Evolutionary conservation across 192 early-diverging fungal species (phyloP), one percentile per base, ranked within the genome.

Genomic region (Gamsiella multidivaricata): DNA sequence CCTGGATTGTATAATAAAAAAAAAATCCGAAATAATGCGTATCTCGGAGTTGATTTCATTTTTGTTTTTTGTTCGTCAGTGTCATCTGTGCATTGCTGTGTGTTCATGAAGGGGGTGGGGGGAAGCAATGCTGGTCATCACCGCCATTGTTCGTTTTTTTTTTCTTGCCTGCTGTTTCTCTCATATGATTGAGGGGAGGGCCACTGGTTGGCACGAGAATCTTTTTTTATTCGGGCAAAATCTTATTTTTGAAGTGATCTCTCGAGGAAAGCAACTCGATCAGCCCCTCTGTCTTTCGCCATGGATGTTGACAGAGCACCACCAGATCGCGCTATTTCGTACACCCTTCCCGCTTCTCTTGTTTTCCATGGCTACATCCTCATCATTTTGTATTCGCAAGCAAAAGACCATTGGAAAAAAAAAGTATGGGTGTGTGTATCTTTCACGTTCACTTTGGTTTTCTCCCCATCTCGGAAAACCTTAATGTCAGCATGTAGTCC

Each of bases 391-490:
- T n/a, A n/a, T n/a, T n/a, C n/a, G n/a, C n/a, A n/a, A n/a, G n/a
- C n/a, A n/a, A n/a, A n/a, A n/a, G n/a, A n/a, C n/a, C n/a, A n/a
- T n/a, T n/a, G n/a, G n/a, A n/a, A n/a, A n/a, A n/a, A n/a, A n/a
- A n/a, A n/a, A n/a, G n/a, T n/a, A n/a, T n/a, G n/a, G n/a, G n/a
- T n/a, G n/a, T n/a, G n/a, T n/a, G n/a, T n/a, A n/a, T 61, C 51
- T 37, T 9, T 50, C 32, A 4, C 17, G 23, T 45, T 55, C 52
- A 46, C 55, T 61, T 33, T 45, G 29, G 12, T 54, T 46, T n/a
- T n/a, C n/a, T n/a, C n/a, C n/a, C 64, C 37, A 55, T 46, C 64
- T 65, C 64, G 64, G 50, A 45, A 52, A 64, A 64, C 50, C 61
- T 52, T 64, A 64, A 34, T 55, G 32, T 36, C 4, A 2, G 2